Evolutionary conservation across 768 basidiomycete genomes (phyloP).

Genomic region (Coprinellus micaceus): DNA sequence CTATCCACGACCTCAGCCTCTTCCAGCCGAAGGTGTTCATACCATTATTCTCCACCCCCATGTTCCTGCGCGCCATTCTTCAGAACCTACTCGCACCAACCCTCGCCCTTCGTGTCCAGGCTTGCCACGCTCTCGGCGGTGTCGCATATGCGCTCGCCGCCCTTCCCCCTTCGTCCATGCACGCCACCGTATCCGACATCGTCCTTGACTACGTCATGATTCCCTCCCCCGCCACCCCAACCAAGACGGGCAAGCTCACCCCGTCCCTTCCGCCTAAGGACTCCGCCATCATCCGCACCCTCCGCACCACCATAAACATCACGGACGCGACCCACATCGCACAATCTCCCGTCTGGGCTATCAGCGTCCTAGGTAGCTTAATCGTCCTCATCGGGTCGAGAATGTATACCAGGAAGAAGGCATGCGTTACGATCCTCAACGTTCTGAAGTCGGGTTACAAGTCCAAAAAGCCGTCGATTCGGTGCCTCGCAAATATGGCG

Average conservation of each 20-base stretch:
- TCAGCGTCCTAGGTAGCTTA: constrained; percentile 62
- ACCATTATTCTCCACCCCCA: constrained; percentile 48
- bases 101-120: constrained; percentile 62
- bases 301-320: constrained; percentile 58
- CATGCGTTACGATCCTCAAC: constrained; percentile 44
- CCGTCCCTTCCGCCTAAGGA: constrained; percentile 36
- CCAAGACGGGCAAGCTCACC: constrained; percentile 22
- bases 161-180: constrained; percentile 44
- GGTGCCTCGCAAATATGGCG: constrained; percentile 54
- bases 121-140: constrained; percentile 73
- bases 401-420: constrained; percentile 40
- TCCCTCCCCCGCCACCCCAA: constrained; percentile 30
- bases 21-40: constrained; percentile 65
- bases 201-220: constrained; percentile 49
- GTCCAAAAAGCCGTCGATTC: constrained; percentile 61
- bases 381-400: constrained; percentile 62
- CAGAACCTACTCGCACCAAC: constrained; percentile 61
- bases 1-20: constrained; percentile 64
- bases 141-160: constrained; percentile 52
- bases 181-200: constrained; percentile 49
- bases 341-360: constrained; percentile 76
- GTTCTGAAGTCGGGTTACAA: constrained; percentile 54
- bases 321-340: constrained; percentile 57
- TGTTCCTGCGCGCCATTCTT: constrained; percentile 56
- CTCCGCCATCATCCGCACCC: constrained; percentile 55